Evolutionary conservation across 441 rosid genomes (phyloP).

Genomic region (Populus hybrid): DNA sequence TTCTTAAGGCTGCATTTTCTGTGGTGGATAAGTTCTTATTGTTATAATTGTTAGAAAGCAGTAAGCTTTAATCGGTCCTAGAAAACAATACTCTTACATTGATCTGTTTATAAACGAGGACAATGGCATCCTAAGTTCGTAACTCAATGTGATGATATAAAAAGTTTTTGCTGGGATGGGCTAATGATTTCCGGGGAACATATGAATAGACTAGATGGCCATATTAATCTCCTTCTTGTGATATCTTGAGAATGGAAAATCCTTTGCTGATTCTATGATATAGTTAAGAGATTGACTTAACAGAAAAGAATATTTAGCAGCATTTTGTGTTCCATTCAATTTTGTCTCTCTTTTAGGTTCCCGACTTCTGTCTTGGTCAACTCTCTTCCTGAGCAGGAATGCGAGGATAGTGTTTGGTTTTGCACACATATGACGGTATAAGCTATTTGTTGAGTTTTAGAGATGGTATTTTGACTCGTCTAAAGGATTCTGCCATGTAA

Average conservation of each 20-base stretch:
- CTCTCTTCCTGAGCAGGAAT: not conserved
- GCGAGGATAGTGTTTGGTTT: not conserved
- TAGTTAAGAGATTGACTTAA: not conserved
- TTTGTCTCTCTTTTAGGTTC: too few species aligned
- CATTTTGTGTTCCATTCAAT: too few species aligned
- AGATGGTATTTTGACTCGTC: not conserved
- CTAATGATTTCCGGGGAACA: not conserved
- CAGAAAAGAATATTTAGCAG: not conserved
- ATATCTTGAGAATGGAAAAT: not conserved
- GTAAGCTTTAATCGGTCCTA: not conserved
- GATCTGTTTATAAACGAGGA: not conserved
- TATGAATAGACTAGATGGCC: not conserved
- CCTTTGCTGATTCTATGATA: not conserved
- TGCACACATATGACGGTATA: not conserved
- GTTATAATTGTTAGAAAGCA: not conserved
- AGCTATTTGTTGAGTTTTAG: not conserved
- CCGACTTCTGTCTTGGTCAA: not conserved
- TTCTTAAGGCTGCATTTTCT: not conserved
- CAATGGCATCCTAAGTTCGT: not conserved
- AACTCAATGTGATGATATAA: not conserved
- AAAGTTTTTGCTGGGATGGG: not conserved
- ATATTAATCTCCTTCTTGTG: not conserved
- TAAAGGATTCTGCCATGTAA: not conserved
- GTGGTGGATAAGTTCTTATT: not conserved
- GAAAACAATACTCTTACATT: not conserved